These are phyloP conservation scores for Paxillus rubicundulus DNA, from an alignment of 768 basidiomycete genomes.

Conservation along the genomic window DNA sequence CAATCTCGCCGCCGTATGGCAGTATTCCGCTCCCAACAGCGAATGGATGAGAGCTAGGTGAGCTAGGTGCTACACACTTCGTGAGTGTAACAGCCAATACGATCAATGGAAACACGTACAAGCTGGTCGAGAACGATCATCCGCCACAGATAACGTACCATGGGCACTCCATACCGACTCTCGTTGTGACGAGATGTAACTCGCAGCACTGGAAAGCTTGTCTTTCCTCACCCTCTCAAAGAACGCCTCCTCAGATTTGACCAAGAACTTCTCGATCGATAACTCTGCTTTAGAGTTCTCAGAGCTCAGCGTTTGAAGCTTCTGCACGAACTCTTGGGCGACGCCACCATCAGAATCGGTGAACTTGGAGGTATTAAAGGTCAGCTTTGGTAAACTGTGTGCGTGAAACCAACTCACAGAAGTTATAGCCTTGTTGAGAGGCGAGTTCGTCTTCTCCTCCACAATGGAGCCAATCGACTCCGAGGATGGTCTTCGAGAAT, in stretches of 20 bases:
- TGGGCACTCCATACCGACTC: conserved; percentile 83
- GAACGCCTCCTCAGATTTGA: conserved; percentile 91
- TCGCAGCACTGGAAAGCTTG: conserved; percentile 79
- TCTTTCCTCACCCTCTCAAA: conserved; percentile 89
- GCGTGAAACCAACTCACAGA: conserved; percentile 48
- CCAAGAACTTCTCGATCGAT: conserved; percentile 87
- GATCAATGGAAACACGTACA: conserved; percentile 47
- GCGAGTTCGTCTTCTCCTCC: conserved; percentile 87
- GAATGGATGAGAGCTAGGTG: conserved; percentile 55
- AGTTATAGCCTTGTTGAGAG: conserved; percentile 90
- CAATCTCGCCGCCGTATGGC: conserved; percentile 55
- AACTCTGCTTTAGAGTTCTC: conserved; percentile 90
- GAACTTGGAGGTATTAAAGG: conserved; percentile 53
- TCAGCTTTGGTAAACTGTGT: not conserved
- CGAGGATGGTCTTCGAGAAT: conserved; percentile 80
- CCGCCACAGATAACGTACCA: conserved; percentile 42
- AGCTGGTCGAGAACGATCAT: conserved; percentile 66
- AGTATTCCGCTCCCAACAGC: conserved; percentile 43
- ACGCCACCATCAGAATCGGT: conserved; percentile 94
- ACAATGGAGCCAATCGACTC: conserved; percentile 91
- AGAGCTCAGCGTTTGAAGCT: conserved; percentile 70
- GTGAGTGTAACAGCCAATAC: conserved; percentile 17
- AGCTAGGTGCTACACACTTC: conserved; percentile 28
- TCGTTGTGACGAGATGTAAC: conserved; percentile 71
- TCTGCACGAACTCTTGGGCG: conserved; percentile 84